These are phyloP conservation scores for Pseudocercospora fijiensis DNA, from an alignment of 2,329 filamentous ascomycete genomes.

Conservation along the genomic window DNA sequence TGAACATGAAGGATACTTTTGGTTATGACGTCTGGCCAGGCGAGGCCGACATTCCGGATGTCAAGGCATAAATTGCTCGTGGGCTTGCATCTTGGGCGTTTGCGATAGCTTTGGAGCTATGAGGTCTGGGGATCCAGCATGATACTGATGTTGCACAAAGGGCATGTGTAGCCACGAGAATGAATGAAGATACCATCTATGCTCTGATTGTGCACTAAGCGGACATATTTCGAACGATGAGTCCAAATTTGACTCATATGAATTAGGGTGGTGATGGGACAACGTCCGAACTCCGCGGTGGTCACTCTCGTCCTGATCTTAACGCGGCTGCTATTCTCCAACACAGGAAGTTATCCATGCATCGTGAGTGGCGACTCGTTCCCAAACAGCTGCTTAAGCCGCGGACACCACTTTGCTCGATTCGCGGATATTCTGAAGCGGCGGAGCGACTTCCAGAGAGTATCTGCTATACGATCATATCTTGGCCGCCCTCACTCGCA, in stretches of 20 bases:
- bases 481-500: no score
- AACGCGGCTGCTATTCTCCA: no score
- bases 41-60: slow-evolving; percentile 15
- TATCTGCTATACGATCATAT: no score
- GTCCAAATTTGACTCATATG: not conserved
- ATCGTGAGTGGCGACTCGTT: no score
- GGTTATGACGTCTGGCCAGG: slow-evolving; percentile 58
- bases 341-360: no score
- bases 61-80: slow-evolving; percentile 8
- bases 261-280: not conserved
- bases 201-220: not conserved
- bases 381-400: no score
- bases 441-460: no score
- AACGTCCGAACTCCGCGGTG: not conserved
- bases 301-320: no score
- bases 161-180: slow-evolving; percentile 1
- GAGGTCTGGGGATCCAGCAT: not conserved
- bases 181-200: not conserved
- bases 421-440: no score
- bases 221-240: not conserved
- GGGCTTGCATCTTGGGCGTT: not conserved
- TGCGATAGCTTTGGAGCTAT: not conserved
- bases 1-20: slow-evolving; percentile 81
- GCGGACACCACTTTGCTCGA: no score
- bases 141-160: not conserved